Conservation (phyloP, 305 asterid genomes). For the Fraxinus angustifolia region DNA sequence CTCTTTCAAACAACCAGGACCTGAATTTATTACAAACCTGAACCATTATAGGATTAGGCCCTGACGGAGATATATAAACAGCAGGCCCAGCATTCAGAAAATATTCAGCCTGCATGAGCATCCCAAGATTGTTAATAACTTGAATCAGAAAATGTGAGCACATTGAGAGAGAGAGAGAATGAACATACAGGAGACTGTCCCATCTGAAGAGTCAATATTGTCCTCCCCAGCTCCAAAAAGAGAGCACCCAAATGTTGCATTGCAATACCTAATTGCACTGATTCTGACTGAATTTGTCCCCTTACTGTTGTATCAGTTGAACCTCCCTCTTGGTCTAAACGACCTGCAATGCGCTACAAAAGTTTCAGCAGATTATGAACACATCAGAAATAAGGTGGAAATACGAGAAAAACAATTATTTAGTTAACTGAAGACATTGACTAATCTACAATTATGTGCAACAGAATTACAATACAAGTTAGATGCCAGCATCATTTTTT, state of each 20-base stretch:
- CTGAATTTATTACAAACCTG: conserved; percentile 52
- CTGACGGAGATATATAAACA: conserved; percentile 77
- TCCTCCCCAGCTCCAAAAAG: conserved; percentile 82
- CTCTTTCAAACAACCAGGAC: background rate
- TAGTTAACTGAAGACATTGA: background rate
- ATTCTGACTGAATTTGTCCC: conserved; percentile 63
- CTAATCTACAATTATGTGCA: background rate
- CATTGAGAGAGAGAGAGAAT: conserved; percentile 5
- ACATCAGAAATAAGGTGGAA: conserved; percentile 26
- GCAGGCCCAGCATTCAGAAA: conserved; percentile 90
- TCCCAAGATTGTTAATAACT: conserved; percentile 16
- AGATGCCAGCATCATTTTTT: background rate
- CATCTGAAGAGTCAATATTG: conserved; percentile 73
- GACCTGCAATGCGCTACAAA: conserved; percentile 64
- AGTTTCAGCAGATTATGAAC: conserved; percentile 40
- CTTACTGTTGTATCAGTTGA: conserved; percentile 58
- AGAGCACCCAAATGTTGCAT: conserved; percentile 90
- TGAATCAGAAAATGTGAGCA: background rate
- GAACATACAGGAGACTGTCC: conserved; percentile 75
- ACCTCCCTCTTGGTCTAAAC: conserved; percentile 58
- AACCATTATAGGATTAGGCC: conserved; percentile 94
- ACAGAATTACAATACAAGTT: background rate
- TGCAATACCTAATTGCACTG: conserved; percentile 60
- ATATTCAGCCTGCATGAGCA: conserved; percentile 66
- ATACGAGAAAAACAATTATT: background rate